phyloP scores from a whole-genome alignment of 352 stramenopile genomes.

The Phytophthora boehmeriae region DNA sequence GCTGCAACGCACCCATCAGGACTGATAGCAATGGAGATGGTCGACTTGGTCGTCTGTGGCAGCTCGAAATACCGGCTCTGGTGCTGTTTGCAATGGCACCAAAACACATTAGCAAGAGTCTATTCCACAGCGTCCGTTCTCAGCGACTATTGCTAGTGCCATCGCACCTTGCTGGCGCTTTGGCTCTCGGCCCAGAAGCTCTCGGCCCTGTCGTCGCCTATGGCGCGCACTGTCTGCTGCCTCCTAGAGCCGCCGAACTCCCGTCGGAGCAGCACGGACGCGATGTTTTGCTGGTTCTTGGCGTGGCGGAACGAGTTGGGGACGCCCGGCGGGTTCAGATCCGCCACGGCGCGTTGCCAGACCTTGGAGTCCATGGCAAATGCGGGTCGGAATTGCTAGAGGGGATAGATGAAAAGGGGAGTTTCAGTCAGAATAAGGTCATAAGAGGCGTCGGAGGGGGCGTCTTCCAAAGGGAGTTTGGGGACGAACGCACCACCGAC shows the following conservation, averaged over 20 bases:
- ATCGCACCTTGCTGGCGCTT: conserved; percentile 68
- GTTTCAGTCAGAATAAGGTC: conserved; percentile 13
- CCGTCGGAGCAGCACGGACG: conserved; percentile 59
- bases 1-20: conserved; percentile 64
- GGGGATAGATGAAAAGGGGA: conserved; percentile 11
- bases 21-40: conserved; percentile 89
- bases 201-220: conserved; percentile 60
- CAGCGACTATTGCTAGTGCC: neutral
- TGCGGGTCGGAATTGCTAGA: neutral
- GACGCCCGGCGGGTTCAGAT: conserved; percentile 73
- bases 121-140: neutral
- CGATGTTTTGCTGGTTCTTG: conserved; percentile 72
- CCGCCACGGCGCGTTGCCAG: conserved; percentile 72
- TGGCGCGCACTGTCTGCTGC: conserved; percentile 47
- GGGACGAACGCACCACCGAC: conserved; percentile 4
- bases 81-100: conserved; percentile 47
- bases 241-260: conserved; percentile 53
- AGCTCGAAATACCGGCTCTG: conserved; percentile 87
- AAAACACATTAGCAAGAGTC: conserved; percentile 9
- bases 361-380: conserved; percentile 53
- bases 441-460: conserved; percentile 1
- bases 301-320: conserved; percentile 78
- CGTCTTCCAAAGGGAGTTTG: conserved; percentile 12
- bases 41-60: conserved; percentile 86
- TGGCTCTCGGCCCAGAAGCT: conserved; percentile 84